Percentiles rank a stretch among this genome's conserved stretches.
phyloP scores from a whole-genome alignment of 2,329 filamentous ascomycete species.

The Aureobasidium namibiae region DNA sequence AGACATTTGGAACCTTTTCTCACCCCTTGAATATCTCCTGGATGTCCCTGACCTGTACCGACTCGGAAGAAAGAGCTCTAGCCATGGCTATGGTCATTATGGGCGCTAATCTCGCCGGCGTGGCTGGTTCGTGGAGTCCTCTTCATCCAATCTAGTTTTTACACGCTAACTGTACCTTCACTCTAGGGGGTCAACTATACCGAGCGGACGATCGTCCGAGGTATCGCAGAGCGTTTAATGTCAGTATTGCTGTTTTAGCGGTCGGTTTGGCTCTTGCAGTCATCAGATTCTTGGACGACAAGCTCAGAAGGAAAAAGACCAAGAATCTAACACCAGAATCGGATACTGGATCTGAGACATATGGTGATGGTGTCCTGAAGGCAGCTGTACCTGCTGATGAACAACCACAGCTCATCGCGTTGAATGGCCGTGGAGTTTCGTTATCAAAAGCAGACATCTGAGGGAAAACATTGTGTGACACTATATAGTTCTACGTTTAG shows the following conservation, averaged over 20 bases:
- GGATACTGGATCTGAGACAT: neutral
- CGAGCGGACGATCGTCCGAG: conserved; percentile 43
- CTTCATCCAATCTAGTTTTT: no score
- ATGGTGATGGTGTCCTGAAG: neutral
- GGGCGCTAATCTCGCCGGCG: conserved; percentile 54
- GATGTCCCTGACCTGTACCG: conserved; percentile 48
- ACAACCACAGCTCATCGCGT: neutral
- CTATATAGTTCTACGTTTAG: no score
- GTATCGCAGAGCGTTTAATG: conserved; percentile 44
- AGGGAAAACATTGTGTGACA: no score
- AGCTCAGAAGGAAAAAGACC: neutral
- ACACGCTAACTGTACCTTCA: no score
- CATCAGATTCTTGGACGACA: conserved; percentile 38
- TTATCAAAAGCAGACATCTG: neutral
- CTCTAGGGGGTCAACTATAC: no score
- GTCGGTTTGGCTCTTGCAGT: conserved; percentile 36
- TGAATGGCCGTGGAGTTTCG: neutral
- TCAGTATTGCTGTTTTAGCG: conserved; percentile 38
- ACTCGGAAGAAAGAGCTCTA: conserved; percentile 50
- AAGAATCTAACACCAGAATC: neutral
- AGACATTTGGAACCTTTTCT: conserved; percentile 47
- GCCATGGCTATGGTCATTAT: conserved; percentile 56
- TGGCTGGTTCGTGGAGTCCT: conserved; percentile 52
- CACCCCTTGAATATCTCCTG: conserved; percentile 54
- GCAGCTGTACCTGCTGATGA: neutral